Conservation (phyloP, 1,284 basidiomycete genomes). For the Ustilago esculenta region DNA sequence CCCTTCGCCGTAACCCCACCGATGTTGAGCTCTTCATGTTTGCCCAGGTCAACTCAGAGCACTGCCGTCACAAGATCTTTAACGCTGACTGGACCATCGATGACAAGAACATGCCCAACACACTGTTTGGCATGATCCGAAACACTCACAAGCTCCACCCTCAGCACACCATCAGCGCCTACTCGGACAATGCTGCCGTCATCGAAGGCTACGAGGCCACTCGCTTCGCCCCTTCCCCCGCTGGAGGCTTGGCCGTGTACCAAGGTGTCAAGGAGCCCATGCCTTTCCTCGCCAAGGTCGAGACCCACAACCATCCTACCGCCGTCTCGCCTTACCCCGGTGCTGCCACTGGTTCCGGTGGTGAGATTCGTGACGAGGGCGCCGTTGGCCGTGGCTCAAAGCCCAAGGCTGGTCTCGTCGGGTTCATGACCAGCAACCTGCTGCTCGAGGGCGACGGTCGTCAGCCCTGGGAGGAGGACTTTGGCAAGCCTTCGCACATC, state of each 20-base stretch:
- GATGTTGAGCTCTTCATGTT: conserved; percentile 99
- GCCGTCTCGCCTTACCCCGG: conserved; percentile 98
- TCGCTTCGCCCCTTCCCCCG: conserved; percentile 77
- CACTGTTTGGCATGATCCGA: conserved; percentile 96
- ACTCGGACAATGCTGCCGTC: conserved; percentile 98
- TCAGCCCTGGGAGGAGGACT: conserved; percentile 63
- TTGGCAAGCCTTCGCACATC: conserved; percentile 89
- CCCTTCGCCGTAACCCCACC: conserved; percentile 70
- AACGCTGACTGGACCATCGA: conserved; percentile 96
- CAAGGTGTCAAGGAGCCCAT: conserved; percentile 70
- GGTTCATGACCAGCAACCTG: conserved; percentile 95
- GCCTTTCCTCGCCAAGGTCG: conserved; percentile 95
- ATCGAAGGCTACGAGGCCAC: conserved; percentile 80
- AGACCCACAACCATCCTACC: conserved; percentile 99
- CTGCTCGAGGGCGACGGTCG: conserved; percentile 51
- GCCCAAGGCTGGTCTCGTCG: conserved; percentile 92
- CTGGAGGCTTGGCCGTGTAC: conserved; percentile 42
- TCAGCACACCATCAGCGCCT: conserved; percentile 84
- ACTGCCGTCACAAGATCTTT: conserved; percentile 99
- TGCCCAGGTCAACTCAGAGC: conserved; percentile 99
- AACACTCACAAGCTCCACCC: conserved; percentile 87
- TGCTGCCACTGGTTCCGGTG: conserved; percentile 95
- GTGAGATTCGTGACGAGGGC: conserved; percentile 97
- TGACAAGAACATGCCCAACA: conserved; percentile 75
- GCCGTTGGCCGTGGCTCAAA: conserved; percentile 93